phyloP scores from a whole-genome alignment of 768 basidiomycete genomes.

The Kwoniella botswanensis region DNA sequence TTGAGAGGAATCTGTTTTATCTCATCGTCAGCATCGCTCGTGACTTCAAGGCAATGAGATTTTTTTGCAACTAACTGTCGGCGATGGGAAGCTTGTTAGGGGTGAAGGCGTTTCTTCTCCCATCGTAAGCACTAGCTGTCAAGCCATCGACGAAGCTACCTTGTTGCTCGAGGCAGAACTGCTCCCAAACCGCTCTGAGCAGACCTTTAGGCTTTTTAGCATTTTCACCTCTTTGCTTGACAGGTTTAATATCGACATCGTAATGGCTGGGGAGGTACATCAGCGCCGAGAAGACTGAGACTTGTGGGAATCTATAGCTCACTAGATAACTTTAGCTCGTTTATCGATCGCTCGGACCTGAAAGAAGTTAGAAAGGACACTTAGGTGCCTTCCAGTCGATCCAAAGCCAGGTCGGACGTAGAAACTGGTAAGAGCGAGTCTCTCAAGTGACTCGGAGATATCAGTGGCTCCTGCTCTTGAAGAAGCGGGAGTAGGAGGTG shows the following conservation, averaged over 20 bases:
- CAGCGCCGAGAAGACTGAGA: not conserved
- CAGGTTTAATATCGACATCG: conserved; percentile 55
- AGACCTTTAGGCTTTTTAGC: conserved; percentile 50
- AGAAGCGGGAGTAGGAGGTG: not conserved
- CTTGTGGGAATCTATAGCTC: not conserved
- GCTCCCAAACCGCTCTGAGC: conserved; percentile 49
- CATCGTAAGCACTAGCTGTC: conserved; percentile 40
- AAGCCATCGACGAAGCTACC: conserved; percentile 32
- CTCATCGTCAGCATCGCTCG: not conserved
- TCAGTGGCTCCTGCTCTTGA: conserved; percentile 4
- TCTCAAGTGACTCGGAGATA: conserved; percentile 8
- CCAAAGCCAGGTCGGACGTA: conserved; percentile 48
- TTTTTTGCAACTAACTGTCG: conserved; percentile 7
- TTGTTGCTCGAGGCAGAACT: conserved; percentile 41
- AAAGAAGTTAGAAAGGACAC: conserved; percentile 45
- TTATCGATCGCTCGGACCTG: conserved; percentile 31
- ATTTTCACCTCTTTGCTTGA: conserved; percentile 36
- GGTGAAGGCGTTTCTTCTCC: conserved; percentile 54
- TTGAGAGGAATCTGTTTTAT: conserved; percentile 19
- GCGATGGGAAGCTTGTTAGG: conserved; percentile 29
- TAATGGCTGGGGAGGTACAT: conserved; percentile 43
- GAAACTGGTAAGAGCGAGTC: conserved; percentile 38
- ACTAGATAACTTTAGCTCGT: conserved; percentile 45
- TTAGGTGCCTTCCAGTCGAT: conserved; percentile 24
- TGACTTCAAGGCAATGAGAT: not conserved